Conservation (phyloP, 2,329 filamentous ascomycete genomes). For the Scedosporium dehoogii region DNA sequence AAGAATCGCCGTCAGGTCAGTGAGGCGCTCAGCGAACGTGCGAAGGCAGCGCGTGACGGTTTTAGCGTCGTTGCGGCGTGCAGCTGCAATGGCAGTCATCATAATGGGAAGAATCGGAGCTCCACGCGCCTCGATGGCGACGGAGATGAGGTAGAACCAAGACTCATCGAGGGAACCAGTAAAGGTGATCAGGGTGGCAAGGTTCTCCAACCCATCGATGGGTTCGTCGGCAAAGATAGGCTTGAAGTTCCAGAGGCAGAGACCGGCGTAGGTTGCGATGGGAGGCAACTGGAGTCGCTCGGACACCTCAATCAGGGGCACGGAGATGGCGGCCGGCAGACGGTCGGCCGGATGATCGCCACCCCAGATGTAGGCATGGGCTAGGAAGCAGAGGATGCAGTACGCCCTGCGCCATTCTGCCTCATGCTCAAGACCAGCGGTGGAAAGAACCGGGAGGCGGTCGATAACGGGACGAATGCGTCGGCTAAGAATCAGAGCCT, state of each 20-base stretch:
- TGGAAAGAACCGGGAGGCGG: constrained; percentile 72
- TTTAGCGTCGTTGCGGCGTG: constrained; percentile 56
- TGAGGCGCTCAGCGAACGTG: constrained; percentile 75
- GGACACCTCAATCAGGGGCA: constrained; percentile 72
- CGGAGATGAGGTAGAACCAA: constrained; percentile 95
- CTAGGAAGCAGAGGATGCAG: constrained; percentile 78
- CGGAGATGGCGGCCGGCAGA: constrained; percentile 71
- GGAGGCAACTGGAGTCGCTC: constrained; percentile 74
- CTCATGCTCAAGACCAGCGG: constrained; percentile 68
- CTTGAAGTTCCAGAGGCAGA: constrained; percentile 96
- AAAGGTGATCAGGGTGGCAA: constrained; percentile 80
- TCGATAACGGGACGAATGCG: constrained; percentile 74
- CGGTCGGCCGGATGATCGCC: constrained; percentile 71
- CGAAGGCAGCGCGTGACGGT: constrained; percentile 70
- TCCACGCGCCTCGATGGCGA: constrained; percentile 88
- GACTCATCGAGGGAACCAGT: constrained; percentile 94
- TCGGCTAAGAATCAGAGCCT: constrained; percentile 76
- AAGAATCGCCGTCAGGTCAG: constrained; percentile 70
- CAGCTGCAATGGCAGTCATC: constrained; percentile 77
- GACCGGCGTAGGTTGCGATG: constrained; percentile 85
- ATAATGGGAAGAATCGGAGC: constrained; percentile 81
- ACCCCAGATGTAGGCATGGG: constrained; percentile 95
- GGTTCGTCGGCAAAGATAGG: constrained; percentile 77
- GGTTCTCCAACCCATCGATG: constrained; percentile 75
- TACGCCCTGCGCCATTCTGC: constrained; percentile 93